A percentile compares a stretch with the other conserved stretches of the same genome.
phyloP scores from a whole-genome alignment of 371 early-diverging fungal species.

The Actinomucor elegans region DNA sequence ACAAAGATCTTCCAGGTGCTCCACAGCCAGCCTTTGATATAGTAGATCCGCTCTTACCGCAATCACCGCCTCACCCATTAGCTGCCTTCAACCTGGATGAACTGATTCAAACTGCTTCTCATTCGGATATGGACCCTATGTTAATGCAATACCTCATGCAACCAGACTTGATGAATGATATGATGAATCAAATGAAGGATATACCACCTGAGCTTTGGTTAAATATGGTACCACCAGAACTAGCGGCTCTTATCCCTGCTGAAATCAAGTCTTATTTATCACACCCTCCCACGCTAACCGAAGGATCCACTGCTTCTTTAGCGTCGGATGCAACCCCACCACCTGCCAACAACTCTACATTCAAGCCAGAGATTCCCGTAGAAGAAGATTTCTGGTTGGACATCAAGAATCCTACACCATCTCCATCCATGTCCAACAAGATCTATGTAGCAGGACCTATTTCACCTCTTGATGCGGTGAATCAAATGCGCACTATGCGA shows the following conservation, averaged over 20 bases:
- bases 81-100: not conserved
- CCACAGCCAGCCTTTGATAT: too few relatives aligned
- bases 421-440: slow-evolving; percentile 2
- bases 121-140: slow-evolving; percentile 7
- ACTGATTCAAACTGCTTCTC: not conserved
- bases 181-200: slow-evolving; percentile 16
- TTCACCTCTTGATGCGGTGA: slow-evolving; percentile 20
- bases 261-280: slow-evolving; percentile 5
- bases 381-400: slow-evolving; percentile 17
- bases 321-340: not conserved
- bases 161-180: slow-evolving; percentile 10
- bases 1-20: too few relatives aligned
- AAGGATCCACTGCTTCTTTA: not conserved
- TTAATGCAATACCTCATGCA: slow-evolving; percentile 15
- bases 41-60: not conserved
- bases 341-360: not conserved
- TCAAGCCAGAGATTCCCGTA: slow-evolving; percentile 3
- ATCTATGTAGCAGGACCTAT: slow-evolving; percentile 19
- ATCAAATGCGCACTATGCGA: slow-evolving; percentile 13
- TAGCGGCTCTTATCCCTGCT: slow-evolving; percentile 13
- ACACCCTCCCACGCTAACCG: not conserved
- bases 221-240: slow-evolving; percentile 10
- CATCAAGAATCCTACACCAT: not conserved
- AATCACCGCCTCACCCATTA: not conserved
- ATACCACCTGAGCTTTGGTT: slow-evolving; percentile 15